Evolutionary conservation across 257 asterid species (phyloP), one percentile per base, ranked within the genome.

Genomic region (Buddleja alternifolia): DNA sequence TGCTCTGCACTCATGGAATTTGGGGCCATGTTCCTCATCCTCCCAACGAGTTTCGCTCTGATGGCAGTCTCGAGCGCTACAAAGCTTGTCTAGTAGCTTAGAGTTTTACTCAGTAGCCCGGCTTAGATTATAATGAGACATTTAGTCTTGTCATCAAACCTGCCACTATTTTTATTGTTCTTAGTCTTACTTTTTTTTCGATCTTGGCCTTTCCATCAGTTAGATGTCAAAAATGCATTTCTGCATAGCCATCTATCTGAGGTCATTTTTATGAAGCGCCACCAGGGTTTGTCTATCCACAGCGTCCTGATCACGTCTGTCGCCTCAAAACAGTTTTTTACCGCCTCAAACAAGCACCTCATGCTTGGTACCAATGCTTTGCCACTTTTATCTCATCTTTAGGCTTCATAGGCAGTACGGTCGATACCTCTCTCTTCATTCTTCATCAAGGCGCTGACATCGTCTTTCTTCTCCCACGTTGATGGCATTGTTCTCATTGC

Each of bases 331-430:
- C 9, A 19, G n/a, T 59, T 8, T 14, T 64, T 4, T 64, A 47
- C 11, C 59, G 70, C 12, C 70, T 47, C 7, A 24, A 29, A 2
- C 70, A 64, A 32, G 57, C 70, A 4, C 45, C 70, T 1, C n/a
- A 42, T 10, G 70, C 70, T 2, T 45, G 59, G 70, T 64, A 21
- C 47, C 15, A 51, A 51, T 8, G 57, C 23, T 21, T 11, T 21
- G 10, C 15, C 8, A 10, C 8, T 7, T 29, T 57, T 64, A 6
- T 47, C 1, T 0, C 20, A 6, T 8, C 10, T 9, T 12, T 64
- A 3, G 70, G 59, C 0, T 45, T 47, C 29, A n/a, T 29, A 0
- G 23, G 45, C 9, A 63, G 70, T 29, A 8, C 8, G 1, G n/a
- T 58, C 5, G 59, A 63, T 11, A 10, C 70, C 1, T 63, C 70